Evolutionary conservation across 2,329 filamentous ascomycete genomes (phyloP), one percentile per base, ranked within the genome.

Genomic region (Colletotrichum cordylinicola): DNA sequence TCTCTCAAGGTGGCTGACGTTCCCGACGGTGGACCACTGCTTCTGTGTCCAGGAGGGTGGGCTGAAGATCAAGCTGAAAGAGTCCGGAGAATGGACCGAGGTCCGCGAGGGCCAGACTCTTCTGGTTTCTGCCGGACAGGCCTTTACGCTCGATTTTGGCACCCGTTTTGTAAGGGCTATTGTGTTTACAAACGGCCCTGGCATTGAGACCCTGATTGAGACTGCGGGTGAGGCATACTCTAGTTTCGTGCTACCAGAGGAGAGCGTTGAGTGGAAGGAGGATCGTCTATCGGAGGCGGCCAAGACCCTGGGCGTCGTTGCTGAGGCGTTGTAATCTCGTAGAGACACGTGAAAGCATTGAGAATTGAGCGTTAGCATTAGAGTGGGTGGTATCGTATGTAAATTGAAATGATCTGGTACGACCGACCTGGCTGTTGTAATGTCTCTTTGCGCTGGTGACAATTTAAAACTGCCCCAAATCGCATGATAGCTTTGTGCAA

Each of bases 21-120:
- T 91, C 76, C 69, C 80, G 0, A 80, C 80, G 0, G 88, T 88
- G 2, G 89, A 91, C 77, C 90, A 91, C 79, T 90, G 88, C 68
- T 83, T 91, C 62, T 86, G 83, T 70, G 84, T 90, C 0, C 81
- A 85, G 56, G 88, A 90, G 74, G 89, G 89, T 0, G 77, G 83
- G 0, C 78, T 90, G 6, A 82, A 80, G 18, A 84, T 91, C 6
- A 82, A 79, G 43, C 71, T 90, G 72, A 85, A 80, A 2, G 72
- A 74, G 52, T 79, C 80, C 7, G 74, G 77, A 56, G 24, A 71
- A 6, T 83, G 84, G 75, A 80, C 78, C 2, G 78, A 81, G 6
- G 83, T 89, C 52, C 80, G 84, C 3, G 87, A 87, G 64, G 88
- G 88, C 1, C 86, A 91, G 78, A 88, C 89, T 0, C 81, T 89